phyloP scores from a whole-genome alignment of 768 basidiomycete genomes.

The Tephrocybe sp. region DNA sequence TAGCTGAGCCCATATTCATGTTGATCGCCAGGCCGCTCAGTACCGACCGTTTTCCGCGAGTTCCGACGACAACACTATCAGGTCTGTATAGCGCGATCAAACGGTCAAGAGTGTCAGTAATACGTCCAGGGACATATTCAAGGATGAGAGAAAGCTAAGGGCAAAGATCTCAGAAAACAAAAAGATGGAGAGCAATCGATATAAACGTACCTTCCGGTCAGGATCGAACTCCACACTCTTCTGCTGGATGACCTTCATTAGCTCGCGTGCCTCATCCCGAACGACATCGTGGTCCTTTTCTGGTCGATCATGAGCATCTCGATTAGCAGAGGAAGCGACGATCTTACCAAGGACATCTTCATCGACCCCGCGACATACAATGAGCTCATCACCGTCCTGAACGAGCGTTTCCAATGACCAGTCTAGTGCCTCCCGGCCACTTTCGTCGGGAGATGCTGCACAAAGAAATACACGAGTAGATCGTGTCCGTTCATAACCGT shows the following conservation, averaged over 20 bases:
- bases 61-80: slow-evolving; percentile 91
- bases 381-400: slow-evolving; percentile 88
- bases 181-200: not conserved
- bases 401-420: slow-evolving; percentile 88
- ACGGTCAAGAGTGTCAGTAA: slow-evolving; percentile 87
- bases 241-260: slow-evolving; percentile 78
- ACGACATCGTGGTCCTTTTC: slow-evolving; percentile 76
- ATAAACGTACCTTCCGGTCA: slow-evolving; percentile 61
- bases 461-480: slow-evolving; percentile 88
- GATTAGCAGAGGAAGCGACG: not conserved
- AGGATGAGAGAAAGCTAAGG: slow-evolving; percentile 81
- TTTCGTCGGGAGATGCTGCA: slow-evolving; percentile 86
- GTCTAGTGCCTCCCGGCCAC: slow-evolving; percentile 83
- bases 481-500: slow-evolving; percentile 70
- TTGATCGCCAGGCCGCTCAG: slow-evolving; percentile 33
- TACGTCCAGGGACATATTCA: slow-evolving; percentile 90
- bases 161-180: not conserved
- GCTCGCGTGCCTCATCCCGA: slow-evolving; percentile 81
- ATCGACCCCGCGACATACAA: slow-evolving; percentile 89
- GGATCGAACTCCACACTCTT: slow-evolving; percentile 78
- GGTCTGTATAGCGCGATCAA: slow-evolving; percentile 90
- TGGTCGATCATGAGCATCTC: slow-evolving; percentile 20
- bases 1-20: slow-evolving; percentile 32
- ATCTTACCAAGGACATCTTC: slow-evolving; percentile 75
- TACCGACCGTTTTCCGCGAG: slow-evolving; percentile 59